Evolutionary conservation across 345 rosid genomes (phyloP), one percentile per base, ranked within the genome.

Genomic region (Excoecaria agallocha): DNA sequence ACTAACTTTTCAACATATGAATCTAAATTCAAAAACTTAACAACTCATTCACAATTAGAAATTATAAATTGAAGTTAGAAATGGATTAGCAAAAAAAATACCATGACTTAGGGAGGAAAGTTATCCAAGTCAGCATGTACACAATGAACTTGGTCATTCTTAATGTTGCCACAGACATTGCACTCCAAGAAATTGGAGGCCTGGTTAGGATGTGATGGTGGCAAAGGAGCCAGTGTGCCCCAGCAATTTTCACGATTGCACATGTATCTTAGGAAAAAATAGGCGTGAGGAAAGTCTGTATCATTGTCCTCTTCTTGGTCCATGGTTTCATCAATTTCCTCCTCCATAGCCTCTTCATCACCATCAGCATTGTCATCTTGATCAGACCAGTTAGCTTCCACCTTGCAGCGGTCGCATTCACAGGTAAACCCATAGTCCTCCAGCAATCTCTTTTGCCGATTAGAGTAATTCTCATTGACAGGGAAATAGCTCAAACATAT

Each of bases 401-500:
- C 97, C 77, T 91, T 92, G 73, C 97, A 92, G 52, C 97, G 89
- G 38, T 92, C 97, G 55, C 98, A 92, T 13, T 87, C 86, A 37
- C 97, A 94, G 43, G 38, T 56, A 22, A 94, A 94, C 20, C 97
- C 95, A 37, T 94, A 94, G 73, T 94, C 97, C 76, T 87, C 90
- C 3, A 83, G 68, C 84, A 92, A 68, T 69, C 90, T 85, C 76
- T 81, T 85, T 82, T 87, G 95, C 13, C 98, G 81, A 9, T 68
- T 70, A 9, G 85, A 66, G 41, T 84, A 94, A 71, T 81, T 81
- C 77, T 76, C 71, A 82, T 94, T 90, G n/a, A 94, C 93, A 8
- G 98, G 97, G 75, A 94, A 94, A 78, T 90, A 94, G 68, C 98
- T 94, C 79, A 92, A 79, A 79, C 94, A 94, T 11, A 94, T 86